Evolutionary conservation across 139 green algal species (phyloP).

Genomic region (Chlamydomonas asymmetrica): DNA sequence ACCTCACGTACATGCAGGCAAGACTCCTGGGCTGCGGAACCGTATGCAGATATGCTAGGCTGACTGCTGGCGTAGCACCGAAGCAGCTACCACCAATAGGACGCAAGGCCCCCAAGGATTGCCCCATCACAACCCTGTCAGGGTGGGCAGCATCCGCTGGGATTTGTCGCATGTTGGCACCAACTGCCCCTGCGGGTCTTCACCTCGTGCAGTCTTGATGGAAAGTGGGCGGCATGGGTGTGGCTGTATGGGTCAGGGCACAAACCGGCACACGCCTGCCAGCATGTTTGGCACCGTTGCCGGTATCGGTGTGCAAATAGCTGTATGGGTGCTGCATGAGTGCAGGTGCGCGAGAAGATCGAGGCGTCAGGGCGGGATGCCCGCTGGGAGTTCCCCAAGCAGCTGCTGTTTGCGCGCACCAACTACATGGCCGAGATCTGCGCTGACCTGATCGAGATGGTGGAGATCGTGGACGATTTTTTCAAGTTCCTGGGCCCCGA

Average conservation of each 20-base stretch:
- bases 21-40: too few species aligned
- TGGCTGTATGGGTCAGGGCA: too few species aligned
- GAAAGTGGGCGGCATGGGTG: too few species aligned
- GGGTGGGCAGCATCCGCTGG: too few species aligned
- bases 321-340: background rate
- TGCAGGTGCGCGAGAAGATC: constrained; percentile 85
- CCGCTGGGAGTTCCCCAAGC: constrained; percentile 92
- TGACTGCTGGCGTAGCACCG: too few species aligned
- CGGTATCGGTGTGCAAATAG: background rate
- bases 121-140: too few species aligned
- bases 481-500: constrained; percentile 90
- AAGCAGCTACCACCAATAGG: too few species aligned
- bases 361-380: constrained; percentile 78
- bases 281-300: background rate
- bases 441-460: constrained; percentile 76
- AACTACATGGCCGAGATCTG: constrained; percentile 87
- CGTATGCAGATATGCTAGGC: too few species aligned
- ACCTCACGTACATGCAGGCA: constrained; percentile 79
- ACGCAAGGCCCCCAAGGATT: too few species aligned
- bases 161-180: too few species aligned
- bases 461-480: constrained; percentile 87
- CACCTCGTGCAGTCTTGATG: too few species aligned
- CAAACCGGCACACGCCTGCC: background rate
- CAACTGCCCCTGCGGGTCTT: too few species aligned
- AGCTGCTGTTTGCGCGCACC: constrained; percentile 84